A percentile compares a stretch with the other conserved stretches of the same genome.
Evolutionary conservation across 2,329 filamentous ascomycete species (phyloP).

Genomic region (Exophiala sideris): DNA sequence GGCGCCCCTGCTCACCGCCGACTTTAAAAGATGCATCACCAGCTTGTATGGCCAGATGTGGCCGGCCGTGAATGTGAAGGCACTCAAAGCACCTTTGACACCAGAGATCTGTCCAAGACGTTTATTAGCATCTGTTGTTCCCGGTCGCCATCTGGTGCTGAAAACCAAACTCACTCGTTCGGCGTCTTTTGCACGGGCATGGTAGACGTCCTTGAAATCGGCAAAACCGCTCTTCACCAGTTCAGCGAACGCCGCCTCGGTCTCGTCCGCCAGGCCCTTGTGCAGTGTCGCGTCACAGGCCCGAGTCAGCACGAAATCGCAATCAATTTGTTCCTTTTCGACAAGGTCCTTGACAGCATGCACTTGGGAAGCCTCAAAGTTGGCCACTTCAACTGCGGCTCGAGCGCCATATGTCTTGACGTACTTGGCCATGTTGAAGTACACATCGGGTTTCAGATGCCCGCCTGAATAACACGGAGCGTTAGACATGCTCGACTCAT

Average conservation of each 20-base stretch:
- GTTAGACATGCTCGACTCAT: too few species aligned
- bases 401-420: constrained; percentile 34
- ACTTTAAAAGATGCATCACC: constrained; percentile 67
- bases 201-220: constrained; percentile 32
- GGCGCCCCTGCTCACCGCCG: constrained; percentile 49
- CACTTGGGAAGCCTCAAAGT: constrained; percentile 41
- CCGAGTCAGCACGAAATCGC: constrained; percentile 39
- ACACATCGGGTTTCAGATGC: constrained; percentile 42
- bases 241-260: constrained; percentile 31
- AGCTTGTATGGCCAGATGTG: constrained; percentile 70
- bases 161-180: constrained; percentile 26
- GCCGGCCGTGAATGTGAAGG: constrained; percentile 33
- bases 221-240: constrained; percentile 28
- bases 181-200: constrained; percentile 25
- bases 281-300: constrained; percentile 38
- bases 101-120: constrained; percentile 51
- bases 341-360: constrained; percentile 36
- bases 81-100: constrained; percentile 36
- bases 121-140: not conserved
- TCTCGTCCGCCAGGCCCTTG: constrained; percentile 30
- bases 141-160: not conserved
- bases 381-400: constrained; percentile 37
- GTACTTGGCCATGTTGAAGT: constrained; percentile 35
- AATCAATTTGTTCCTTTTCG: constrained; percentile 41
- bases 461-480: constrained; percentile 30